Percentiles rank a stretch among this genome's conserved stretches.
phyloP scores from a whole-genome alignment of 257 asterid species.

The Rubia yunnanensis region DNA sequence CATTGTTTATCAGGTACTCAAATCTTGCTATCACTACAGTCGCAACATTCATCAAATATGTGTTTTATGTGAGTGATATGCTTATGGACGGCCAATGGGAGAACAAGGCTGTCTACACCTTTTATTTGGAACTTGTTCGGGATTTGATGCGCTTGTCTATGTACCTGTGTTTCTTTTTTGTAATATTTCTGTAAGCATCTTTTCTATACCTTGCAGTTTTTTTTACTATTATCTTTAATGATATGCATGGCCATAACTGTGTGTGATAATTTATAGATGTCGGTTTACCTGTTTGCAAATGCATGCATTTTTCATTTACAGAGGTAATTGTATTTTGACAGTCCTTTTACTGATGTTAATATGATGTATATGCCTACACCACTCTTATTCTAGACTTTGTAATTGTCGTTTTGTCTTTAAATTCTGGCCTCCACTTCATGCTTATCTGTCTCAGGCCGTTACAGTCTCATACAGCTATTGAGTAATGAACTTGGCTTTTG shows the following conservation, averaged over 20 bases:
- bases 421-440: neutral
- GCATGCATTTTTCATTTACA: neutral
- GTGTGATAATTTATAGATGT: neutral
- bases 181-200: conserved; percentile 75
- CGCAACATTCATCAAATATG: conserved; percentile 72
- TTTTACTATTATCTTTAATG: neutral
- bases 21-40: conserved; percentile 87
- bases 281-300: neutral
- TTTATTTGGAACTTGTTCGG: conserved; percentile 79
- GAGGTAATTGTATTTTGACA: neutral
- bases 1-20: conserved; percentile 57
- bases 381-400: neutral
- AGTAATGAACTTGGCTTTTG: neutral
- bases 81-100: conserved; percentile 99
- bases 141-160: conserved; percentile 91
- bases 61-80: conserved; percentile 80
- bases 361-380: too few species aligned
- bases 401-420: neutral
- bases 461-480: neutral
- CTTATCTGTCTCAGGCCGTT: neutral
- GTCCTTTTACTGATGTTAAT: neutral
- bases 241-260: neutral
- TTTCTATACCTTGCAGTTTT: neutral
- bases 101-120: conserved; percentile 87
- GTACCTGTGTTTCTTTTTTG: conserved; percentile 96